phyloP scores from a whole-genome alignment of 2,329 filamentous ascomycete genomes.

The Colletotrichum sp. region DNA sequence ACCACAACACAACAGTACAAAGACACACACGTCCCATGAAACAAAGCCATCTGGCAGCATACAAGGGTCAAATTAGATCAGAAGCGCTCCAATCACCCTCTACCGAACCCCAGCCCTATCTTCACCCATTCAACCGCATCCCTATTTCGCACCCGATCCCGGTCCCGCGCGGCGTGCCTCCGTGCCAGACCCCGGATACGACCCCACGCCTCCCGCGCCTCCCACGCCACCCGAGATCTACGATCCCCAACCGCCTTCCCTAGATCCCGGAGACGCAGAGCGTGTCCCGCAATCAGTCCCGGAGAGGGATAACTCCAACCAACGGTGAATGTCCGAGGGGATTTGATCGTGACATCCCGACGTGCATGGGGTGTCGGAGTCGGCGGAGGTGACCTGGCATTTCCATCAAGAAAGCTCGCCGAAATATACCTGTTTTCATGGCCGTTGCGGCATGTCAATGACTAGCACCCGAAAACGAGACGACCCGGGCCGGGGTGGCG shows the following conservation, averaged over 20 bases:
- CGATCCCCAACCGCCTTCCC: background rate
- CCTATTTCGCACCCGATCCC: background rate
- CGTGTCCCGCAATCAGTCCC: background rate
- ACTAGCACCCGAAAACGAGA: background rate
- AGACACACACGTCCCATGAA: background rate
- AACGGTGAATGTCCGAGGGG: background rate
- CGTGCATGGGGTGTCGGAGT: background rate
- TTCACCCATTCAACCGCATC: background rate
- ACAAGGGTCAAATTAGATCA: background rate
- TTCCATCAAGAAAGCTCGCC: background rate
- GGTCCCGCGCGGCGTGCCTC: background rate
- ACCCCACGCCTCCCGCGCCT: background rate
- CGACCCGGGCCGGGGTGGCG: background rate
- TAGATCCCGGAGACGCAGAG: background rate
- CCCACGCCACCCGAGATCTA: background rate
- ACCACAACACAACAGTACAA: background rate
- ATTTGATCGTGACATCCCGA: background rate
- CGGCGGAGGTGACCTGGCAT: background rate
- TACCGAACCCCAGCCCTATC: background rate
- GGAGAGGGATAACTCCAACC: background rate
- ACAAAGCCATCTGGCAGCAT: background rate
- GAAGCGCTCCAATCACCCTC: background rate
- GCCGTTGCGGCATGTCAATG: background rate
- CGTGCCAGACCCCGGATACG: background rate
- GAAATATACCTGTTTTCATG: background rate